phyloP scores from a whole-genome alignment of 225 moss, liverwort and hornwort genomes.

The Takakia lepidozioides region DNA sequence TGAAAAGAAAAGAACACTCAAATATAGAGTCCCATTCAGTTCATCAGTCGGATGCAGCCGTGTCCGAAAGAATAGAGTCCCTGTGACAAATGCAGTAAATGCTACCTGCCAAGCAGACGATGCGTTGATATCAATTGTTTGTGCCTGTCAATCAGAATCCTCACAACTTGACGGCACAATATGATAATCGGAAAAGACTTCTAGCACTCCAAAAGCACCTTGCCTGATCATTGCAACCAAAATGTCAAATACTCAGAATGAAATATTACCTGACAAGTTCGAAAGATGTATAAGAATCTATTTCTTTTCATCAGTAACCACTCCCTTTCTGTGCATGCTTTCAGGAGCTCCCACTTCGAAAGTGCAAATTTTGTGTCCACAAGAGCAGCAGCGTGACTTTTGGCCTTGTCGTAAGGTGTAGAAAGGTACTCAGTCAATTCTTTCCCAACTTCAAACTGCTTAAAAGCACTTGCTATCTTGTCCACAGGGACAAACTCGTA shows the following conservation, averaged over 20 bases:
- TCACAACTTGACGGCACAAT: too few species aligned
- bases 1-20: constrained; percentile 66
- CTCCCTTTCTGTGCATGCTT: constrained; percentile 74
- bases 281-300: constrained; percentile 77
- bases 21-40: constrained; percentile 51
- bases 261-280: constrained; percentile 78
- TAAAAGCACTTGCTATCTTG: constrained; percentile 31
- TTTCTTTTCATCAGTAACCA: constrained; percentile 69
- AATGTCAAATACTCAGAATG: too few species aligned
- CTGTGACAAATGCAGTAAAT: constrained; percentile 52
- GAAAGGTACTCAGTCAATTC: constrained; percentile 44
- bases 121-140: too few species aligned
- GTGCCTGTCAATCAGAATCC: too few species aligned
- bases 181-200: too few species aligned
- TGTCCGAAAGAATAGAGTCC: constrained; percentile 75
- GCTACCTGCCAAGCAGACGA: constrained; percentile 75
- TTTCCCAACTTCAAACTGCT: constrained; percentile 45
- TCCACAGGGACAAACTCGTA: constrained; percentile 39
- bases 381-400: constrained; percentile 79
- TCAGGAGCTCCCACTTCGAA: constrained; percentile 62
- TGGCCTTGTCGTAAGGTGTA: constrained; percentile 51
- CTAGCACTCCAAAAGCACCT: not conserved
- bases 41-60: constrained; percentile 57
- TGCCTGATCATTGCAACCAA: too few species aligned
- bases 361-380: constrained; percentile 62